phyloP scores from a whole-genome alignment of 2,329 filamentous ascomycete species.

The Allantophomopsis lycopodina region DNA sequence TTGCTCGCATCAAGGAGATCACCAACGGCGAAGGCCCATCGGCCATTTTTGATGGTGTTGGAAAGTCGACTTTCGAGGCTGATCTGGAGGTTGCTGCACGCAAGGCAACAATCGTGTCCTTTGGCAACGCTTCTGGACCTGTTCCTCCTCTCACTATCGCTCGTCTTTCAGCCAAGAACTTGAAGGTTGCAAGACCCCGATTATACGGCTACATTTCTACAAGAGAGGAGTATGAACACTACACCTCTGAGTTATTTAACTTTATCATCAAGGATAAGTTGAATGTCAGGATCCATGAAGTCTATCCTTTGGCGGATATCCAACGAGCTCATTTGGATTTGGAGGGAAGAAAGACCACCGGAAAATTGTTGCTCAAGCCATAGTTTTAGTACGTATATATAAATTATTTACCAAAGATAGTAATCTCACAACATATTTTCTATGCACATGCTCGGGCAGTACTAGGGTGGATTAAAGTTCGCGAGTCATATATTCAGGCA shows the following conservation, averaged over 20 bases:
- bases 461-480: no score
- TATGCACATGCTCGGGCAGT: no score
- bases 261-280: conserved; percentile 57
- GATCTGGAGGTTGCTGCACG: conserved; percentile 60
- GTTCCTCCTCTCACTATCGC: conserved; percentile 51
- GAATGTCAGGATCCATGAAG: conserved; percentile 59
- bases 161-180: conserved; percentile 58
- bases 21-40: conserved; percentile 61
- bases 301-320: conserved; percentile 64
- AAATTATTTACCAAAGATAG: no score
- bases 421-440: no score
- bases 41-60: conserved; percentile 77
- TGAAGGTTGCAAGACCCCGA: conserved; percentile 61
- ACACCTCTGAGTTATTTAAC: conserved; percentile 58
- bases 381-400: conserved; percentile 18
- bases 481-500: no score
- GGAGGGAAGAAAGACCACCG: conserved; percentile 69
- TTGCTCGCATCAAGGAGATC: conserved; percentile 47
- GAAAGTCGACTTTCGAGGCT: conserved; percentile 71
- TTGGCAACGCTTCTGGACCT: conserved; percentile 69
- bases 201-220: conserved; percentile 59
- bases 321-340: conserved; percentile 63
- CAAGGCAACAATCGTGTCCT: conserved; percentile 67
- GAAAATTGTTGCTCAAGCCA: conserved; percentile 66
- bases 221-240: conserved; percentile 56